These are phyloP conservation scores for Amaranthus palmeri DNA, from an alignment of 148 eudicot genomes.

Conservation along the genomic window DNA sequence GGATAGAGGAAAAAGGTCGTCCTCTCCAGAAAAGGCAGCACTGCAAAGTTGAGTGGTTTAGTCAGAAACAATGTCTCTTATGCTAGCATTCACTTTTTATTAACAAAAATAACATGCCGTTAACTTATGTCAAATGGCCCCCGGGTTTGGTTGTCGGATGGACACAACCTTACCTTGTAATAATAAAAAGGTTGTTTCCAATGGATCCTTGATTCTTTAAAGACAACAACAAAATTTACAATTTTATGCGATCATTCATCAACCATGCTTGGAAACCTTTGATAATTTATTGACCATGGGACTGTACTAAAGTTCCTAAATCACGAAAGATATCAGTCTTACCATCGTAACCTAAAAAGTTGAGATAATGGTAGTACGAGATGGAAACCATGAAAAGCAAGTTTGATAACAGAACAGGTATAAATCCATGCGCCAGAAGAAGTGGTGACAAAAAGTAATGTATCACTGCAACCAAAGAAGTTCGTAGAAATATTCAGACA, in stretches of 20 bases:
- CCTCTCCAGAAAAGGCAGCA: slow-evolving; percentile 90
- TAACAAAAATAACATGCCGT: too few species aligned
- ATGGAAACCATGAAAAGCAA: slow-evolving; percentile 78
- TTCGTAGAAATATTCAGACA: background rate
- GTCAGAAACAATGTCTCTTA: slow-evolving; percentile 1
- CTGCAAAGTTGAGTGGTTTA: slow-evolving; percentile 39
- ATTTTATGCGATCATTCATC: too few species aligned
- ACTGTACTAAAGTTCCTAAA: too few species aligned
- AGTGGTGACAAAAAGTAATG: slow-evolving; percentile 93
- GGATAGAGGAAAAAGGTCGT: slow-evolving; percentile 95
- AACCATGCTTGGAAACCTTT: too few species aligned
- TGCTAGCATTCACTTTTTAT: too few species aligned
- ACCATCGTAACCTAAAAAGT: slow-evolving; percentile 95
- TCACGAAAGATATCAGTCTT: slow-evolving; percentile 25
- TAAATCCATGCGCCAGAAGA: slow-evolving; percentile 89
- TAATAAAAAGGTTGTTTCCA: too few species aligned
- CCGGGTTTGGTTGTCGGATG: too few species aligned
- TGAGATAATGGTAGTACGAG: slow-evolving; percentile 95
- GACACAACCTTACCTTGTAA: too few species aligned
- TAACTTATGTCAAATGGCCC: too few species aligned
- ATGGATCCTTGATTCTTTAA: too few species aligned
- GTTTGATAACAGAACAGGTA: slow-evolving; percentile 84
- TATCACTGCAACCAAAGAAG: slow-evolving; percentile 52
- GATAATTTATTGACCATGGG: too few species aligned
- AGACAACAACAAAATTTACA: too few species aligned